Evolutionary conservation across 805 yeast genomes (phyloP), one percentile per base, ranked within the genome.

Genomic region (Crinitomyces ghanaensis): DNA sequence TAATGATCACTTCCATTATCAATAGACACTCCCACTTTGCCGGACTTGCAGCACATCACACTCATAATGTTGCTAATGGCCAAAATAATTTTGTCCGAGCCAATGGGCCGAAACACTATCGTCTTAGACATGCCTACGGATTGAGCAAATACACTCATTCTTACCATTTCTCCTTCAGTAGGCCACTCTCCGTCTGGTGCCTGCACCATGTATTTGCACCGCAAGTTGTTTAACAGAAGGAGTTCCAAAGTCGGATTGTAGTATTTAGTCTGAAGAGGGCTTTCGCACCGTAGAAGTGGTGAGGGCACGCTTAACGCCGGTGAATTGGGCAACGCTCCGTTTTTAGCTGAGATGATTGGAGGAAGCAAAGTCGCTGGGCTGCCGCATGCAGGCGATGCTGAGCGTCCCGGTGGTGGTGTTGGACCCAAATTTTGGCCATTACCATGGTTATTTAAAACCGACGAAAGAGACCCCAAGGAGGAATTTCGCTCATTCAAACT

Each of bases 141-240:
- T n/a, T 35, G 40, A 6, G 42, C 35, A 23, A 34, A 41, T 9
- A 41, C 45, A 30, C 42, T 37, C 22, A 40, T 29, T 14, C 39
- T 31, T 21, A 36, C 43, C 36, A 33, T 16, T 20, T 39, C 42
- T 21, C 45, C 48, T 6, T 30, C 25, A 4, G 22, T 27, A 19
- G 19, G 24, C 47, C 44, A 40, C 31, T 30, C 22, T n/a, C 41
- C 46, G 4, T 27, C 25, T 5, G 34, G 31, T 14, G 30, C 43
- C 16, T 20, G 29, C 14, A 28, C 33, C 16, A 35, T 37, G n/a
- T 41, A 28, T 28, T 37, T 36, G 35, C 50, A 42, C 19, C 42
- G 32, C 17, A 44, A 38, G 19, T 45, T 42, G 30, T 45, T 45
- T 30, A 44, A 31, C 12, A 45, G 37, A 5, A 45, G 34, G 17